Evolutionary conservation across 306 rosid species (phyloP), one percentile per base, ranked within the genome.

Genomic region (Cercis canadensis): DNA sequence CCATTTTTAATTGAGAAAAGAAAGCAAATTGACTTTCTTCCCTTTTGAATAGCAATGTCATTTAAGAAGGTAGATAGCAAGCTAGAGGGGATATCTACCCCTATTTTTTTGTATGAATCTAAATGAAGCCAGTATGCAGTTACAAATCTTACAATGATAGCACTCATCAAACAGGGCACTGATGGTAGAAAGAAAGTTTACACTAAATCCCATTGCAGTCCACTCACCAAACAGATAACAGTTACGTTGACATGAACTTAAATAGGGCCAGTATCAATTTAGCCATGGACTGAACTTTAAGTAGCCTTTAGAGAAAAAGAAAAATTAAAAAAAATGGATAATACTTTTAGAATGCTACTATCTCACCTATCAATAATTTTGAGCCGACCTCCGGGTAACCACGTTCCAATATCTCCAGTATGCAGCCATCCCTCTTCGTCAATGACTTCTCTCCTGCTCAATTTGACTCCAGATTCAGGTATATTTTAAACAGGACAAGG

Each of bases 401-500:
- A 91, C 53, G 76, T 65, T 58, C 99, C 99, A 62, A 91, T 91
- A 78, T 95, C 99, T 79, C 99, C 97, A 0, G 99, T 91, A 69
- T 91, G 97, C 73, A 95, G 87, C 99, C 99, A 95, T 51, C 96
- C 97, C 12, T 92, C 97, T 76, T 89, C 90, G 52, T 95, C 99
- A 39, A 89, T 56, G 67, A 88, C 87, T 78, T 92, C 99, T 75
- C 96, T 95, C 95, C 99, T 95, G 88, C 69, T 32, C 82, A 79
- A 61, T 36, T 66, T 40, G 51, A 67, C 68, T 34, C 65, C 62
- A 41, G 31, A 44, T 40, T 82, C 56, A 84, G 74, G 61, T 50
- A 60, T 7, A 41, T 78, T 72, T 54, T 14, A 65, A 34, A 67
- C 41, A 65, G 33, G 45, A 66, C 56, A 18, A 16, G 66, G 17